Evolutionary conservation across 2,329 filamentous ascomycete genomes (phyloP).

Genomic region (Emydomyces testavorans): DNA sequence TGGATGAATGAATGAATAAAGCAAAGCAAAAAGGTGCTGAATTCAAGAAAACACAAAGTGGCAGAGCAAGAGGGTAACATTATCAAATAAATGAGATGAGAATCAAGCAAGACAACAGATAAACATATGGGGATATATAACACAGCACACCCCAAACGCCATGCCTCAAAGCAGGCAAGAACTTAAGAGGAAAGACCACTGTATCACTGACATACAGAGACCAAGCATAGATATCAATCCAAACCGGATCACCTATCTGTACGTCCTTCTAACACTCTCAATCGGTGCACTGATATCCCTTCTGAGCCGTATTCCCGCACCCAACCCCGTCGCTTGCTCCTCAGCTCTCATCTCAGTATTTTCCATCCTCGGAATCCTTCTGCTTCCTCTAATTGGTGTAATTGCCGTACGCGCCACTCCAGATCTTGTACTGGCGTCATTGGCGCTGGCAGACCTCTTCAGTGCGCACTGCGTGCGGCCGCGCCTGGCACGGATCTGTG

Average conservation of each 20-base stretch:
- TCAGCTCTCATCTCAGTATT: constrained; percentile 17
- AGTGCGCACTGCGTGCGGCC: constrained; percentile 32
- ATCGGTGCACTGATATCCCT: constrained; percentile 32
- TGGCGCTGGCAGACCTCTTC: constrained; percentile 33
- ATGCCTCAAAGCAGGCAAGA: not conserved
- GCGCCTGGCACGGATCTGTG: constrained; percentile 39
- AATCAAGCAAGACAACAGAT: not conserved
- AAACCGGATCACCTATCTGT: constrained; percentile 14
- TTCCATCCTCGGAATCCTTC: constrained; percentile 27
- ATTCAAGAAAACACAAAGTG: too few relatives aligned
- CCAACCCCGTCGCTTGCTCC: not conserved
- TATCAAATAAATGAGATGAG: not conserved
- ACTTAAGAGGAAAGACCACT: not conserved
- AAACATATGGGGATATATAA: not conserved
- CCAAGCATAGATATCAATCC: not conserved
- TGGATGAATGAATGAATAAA: not conserved
- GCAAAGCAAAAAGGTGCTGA: not conserved
- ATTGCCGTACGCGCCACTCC: constrained; percentile 9
- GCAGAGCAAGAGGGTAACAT: not conserved
- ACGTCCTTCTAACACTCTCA: constrained; percentile 20
- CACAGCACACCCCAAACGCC: not conserved
- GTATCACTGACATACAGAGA: not conserved
- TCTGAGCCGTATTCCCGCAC: constrained; percentile 11
- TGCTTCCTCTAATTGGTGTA: constrained; percentile 16
- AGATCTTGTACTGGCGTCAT: constrained; percentile 25